A percentile compares a stretch with the other conserved stretches of the same genome.
phyloP scores from a whole-genome alignment of 2,329 filamentous ascomycete species.

The Stachybotrys elegans region DNA sequence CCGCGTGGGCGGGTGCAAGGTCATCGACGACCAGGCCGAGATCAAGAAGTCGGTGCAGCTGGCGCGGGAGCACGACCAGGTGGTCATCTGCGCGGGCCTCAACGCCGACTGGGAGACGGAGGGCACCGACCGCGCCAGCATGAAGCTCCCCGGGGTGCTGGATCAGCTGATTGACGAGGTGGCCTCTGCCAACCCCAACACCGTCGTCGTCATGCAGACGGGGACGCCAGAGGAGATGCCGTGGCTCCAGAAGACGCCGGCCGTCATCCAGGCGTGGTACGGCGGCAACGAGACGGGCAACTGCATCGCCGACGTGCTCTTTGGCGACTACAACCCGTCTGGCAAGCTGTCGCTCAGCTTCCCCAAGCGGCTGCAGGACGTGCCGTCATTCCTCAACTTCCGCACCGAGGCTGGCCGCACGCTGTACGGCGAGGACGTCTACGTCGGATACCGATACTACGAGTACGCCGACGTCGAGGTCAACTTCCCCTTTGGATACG shows the following conservation, averaged over 20 bases:
- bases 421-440: conserved; percentile 75
- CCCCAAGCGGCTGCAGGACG: conserved; percentile 62
- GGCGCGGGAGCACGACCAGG: conserved; percentile 68
- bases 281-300: conserved; percentile 84
- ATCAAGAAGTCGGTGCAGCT: conserved; percentile 62
- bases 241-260: conserved; percentile 52
- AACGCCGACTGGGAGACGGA: conserved; percentile 81
- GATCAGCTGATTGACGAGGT: conserved; percentile 67
- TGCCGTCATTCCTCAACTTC: conserved; percentile 73
- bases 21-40: conserved; percentile 52
- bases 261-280: conserved; percentile 75
- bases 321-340: conserved; percentile 68
- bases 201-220: conserved; percentile 70
- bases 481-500: conserved; percentile 75
- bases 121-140: conserved; percentile 70
- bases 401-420: conserved; percentile 63
- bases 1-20: conserved; percentile 55
- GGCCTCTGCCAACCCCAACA: conserved; percentile 60
- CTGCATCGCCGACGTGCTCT: conserved; percentile 71
- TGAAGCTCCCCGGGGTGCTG: conserved; percentile 69
- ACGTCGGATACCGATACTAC: conserved; percentile 77
- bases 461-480: conserved; percentile 62
- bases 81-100: conserved; percentile 71
- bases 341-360: conserved; percentile 73
- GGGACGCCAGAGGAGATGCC: conserved; percentile 72